Conservation (phyloP, 106 monocot species). For the Apostasia ramifera region DNA sequence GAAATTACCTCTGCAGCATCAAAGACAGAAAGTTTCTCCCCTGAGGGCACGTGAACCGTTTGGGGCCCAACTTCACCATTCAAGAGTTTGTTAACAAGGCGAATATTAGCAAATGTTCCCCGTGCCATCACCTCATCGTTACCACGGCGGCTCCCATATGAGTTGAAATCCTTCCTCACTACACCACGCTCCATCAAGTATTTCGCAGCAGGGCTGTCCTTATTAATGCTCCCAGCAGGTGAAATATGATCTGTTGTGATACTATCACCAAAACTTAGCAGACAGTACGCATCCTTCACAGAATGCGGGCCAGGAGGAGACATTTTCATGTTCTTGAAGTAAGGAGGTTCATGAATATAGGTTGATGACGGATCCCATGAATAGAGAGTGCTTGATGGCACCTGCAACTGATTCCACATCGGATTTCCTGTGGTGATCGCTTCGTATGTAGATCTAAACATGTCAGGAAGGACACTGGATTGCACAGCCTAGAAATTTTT, state of each 20-base stretch:
- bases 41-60: constrained; percentile 55
- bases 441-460: constrained; percentile 59
- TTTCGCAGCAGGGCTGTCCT: constrained; percentile 63
- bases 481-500: constrained; percentile 35
- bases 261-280: constrained; percentile 66
- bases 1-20: constrained; percentile 60
- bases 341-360: constrained; percentile 67
- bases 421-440: constrained; percentile 37
- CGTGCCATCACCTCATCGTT: constrained; percentile 73
- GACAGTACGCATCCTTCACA: constrained; percentile 63
- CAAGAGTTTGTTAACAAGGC: constrained; percentile 62
- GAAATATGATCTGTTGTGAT: constrained; percentile 41
- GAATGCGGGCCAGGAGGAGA: constrained; percentile 53
- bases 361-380: constrained; percentile 57
- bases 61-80: constrained; percentile 64
- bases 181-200: constrained; percentile 49
- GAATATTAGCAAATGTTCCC: constrained; percentile 66
- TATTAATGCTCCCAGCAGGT: constrained; percentile 64
- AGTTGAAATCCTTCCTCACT: constrained; percentile 65
- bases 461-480: constrained; percentile 58
- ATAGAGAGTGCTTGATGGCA: constrained; percentile 41
- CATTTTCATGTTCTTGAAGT: constrained; percentile 70
- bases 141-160: constrained; percentile 67
- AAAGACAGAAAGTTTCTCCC: constrained; percentile 66
- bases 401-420: constrained; percentile 44